phyloP scores from a whole-genome alignment of 345 rosid species.

The Salix udensis region DNA sequence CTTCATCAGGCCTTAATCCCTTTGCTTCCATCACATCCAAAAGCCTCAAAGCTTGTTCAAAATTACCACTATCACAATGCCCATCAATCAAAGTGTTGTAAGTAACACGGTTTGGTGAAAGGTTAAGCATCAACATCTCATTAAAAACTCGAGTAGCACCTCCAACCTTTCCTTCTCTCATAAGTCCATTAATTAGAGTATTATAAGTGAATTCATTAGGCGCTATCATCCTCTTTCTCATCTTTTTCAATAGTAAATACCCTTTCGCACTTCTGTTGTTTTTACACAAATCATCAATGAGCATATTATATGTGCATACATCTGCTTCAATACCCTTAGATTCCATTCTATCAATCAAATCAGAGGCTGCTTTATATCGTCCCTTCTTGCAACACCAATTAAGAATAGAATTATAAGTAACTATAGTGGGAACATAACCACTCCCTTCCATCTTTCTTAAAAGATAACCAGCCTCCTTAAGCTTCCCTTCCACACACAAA shows the following conservation, averaged over 20 bases:
- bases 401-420: constrained; percentile 74
- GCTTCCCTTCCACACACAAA: constrained; percentile 63
- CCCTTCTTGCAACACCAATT: constrained; percentile 80
- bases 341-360: constrained; percentile 65
- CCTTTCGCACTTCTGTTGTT: constrained; percentile 71
- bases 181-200: constrained; percentile 68
- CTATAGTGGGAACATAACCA: constrained; percentile 65
- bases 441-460: constrained; percentile 74
- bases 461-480: constrained; percentile 59
- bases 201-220: constrained; percentile 76
- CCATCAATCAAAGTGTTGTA: constrained; percentile 73
- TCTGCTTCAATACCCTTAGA: constrained; percentile 67
- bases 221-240: constrained; percentile 62
- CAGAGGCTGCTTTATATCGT: constrained; percentile 53
- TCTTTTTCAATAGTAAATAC: constrained; percentile 66
- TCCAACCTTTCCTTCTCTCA: constrained; percentile 60
- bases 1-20: constrained; percentile 55
- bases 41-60: constrained; percentile 58
- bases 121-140: constrained; percentile 59
- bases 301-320: constrained; percentile 76
- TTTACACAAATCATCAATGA: constrained; percentile 70
- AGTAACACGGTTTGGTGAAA: constrained; percentile 55
- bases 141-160: constrained; percentile 54
- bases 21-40: constrained; percentile 52
- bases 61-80: constrained; percentile 44